These are phyloP conservation scores for Sarocladiaceae sp. DNA, from an alignment of 2,329 filamentous ascomycete species.

Conservation along the genomic window DNA sequence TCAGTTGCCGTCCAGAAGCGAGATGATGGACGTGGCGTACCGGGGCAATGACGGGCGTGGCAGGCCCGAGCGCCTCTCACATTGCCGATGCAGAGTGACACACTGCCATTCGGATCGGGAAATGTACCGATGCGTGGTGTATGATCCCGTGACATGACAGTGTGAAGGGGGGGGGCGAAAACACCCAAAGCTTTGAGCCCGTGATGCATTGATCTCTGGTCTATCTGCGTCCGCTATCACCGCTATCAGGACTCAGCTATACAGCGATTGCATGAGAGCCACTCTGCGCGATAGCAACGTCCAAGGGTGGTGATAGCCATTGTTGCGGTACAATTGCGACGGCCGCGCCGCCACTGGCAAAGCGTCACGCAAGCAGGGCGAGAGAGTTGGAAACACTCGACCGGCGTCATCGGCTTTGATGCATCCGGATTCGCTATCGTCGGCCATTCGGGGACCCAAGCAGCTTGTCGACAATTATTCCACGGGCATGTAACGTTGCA, in stretches of 20 bases:
- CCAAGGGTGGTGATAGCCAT: not conserved
- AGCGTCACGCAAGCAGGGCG: too few species aligned
- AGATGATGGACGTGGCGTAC: conserved; percentile 1
- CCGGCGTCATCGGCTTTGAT: not conserved
- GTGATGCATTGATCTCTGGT: too few species aligned
- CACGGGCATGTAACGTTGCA: conserved; percentile 9
- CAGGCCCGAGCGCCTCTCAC: not conserved
- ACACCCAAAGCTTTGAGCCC: too few species aligned
- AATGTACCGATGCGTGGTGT: conserved; percentile 1
- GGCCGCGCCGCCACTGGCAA: too few species aligned
- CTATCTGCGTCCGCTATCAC: too few species aligned
- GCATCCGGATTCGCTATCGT: not conserved
- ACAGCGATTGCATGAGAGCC: too few species aligned
- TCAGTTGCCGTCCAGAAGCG: too few species aligned
- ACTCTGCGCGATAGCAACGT: too few species aligned
- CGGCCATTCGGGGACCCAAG: not conserved
- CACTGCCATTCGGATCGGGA: conserved; percentile 3
- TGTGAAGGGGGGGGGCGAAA: not conserved
- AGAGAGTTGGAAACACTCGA: not conserved
- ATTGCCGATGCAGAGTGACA: conserved; percentile 8
- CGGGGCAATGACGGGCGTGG: not conserved
- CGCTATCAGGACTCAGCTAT: too few species aligned
- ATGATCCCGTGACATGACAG: not conserved
- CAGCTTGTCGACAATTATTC: conserved; percentile 2
- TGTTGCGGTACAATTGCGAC: too few species aligned